Conservation (phyloP, 768 basidiomycete species). For the Clitopilus hobsonii region DNA sequence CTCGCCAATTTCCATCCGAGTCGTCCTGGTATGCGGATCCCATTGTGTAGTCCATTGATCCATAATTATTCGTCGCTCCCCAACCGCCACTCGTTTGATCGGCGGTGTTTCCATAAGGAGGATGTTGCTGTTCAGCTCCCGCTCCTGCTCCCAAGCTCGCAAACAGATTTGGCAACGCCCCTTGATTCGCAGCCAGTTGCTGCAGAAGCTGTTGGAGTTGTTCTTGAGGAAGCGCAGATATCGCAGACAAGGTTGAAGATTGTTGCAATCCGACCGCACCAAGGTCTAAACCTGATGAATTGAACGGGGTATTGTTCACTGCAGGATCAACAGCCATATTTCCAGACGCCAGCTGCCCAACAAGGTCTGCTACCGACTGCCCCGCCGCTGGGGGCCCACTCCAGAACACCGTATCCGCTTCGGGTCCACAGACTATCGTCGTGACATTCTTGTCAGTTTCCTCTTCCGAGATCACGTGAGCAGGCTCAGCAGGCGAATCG, state of each 20-base stretch:
- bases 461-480: slow-evolving; percentile 56
- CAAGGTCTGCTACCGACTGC: slow-evolving; percentile 64
- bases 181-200: slow-evolving; percentile 22
- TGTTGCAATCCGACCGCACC: slow-evolving; percentile 41
- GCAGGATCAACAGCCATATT: slow-evolving; percentile 31
- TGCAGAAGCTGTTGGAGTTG: slow-evolving; percentile 61
- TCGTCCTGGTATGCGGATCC: slow-evolving; percentile 6
- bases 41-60: slow-evolving; percentile 19
- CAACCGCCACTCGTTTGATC: slow-evolving; percentile 34
- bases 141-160: not conserved
- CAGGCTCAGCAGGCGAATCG: slow-evolving; percentile 71
- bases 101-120: slow-evolving; percentile 26
- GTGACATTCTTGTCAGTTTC: slow-evolving; percentile 60
- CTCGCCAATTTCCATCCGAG: slow-evolving; percentile 35
- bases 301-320: slow-evolving; percentile 28
- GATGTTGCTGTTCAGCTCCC: slow-evolving; percentile 20
- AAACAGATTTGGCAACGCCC: not conserved
- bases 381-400: slow-evolving; percentile 24
- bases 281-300: slow-evolving; percentile 25
- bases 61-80: slow-evolving; percentile 44
- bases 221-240: slow-evolving; percentile 48
- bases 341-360: slow-evolving; percentile 55
- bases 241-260: slow-evolving; percentile 36
- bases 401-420: slow-evolving; percentile 68
- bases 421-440: slow-evolving; percentile 66